Percentiles rank a stretch among this genome's conserved stretches.
phyloP scores from a whole-genome alignment of 192 early-diverging fungal species.

The Gryganskiella cystojenkinii region DNA sequence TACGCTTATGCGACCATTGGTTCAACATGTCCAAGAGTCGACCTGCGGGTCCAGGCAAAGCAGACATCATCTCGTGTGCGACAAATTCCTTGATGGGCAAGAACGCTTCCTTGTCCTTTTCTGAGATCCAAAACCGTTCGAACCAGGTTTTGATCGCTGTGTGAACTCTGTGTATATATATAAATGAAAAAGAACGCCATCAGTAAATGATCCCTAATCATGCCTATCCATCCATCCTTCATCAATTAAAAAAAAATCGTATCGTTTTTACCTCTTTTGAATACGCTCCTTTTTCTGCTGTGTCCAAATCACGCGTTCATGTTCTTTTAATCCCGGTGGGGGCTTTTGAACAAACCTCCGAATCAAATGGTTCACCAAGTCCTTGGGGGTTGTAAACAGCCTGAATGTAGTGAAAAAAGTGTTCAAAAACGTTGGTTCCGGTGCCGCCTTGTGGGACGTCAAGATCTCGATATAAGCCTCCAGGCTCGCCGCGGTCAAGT shows the following conservation, averaged over 20 bases:
- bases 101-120: constrained; percentile 62
- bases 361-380: constrained; percentile 72
- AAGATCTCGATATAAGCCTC: constrained; percentile 68
- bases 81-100: constrained; percentile 64
- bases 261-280: constrained; percentile 34
- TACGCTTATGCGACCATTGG: constrained; percentile 27
- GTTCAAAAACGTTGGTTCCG: constrained; percentile 67
- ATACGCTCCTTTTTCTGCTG: constrained; percentile 50
- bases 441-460: constrained; percentile 66
- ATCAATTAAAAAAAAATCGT: constrained; percentile 53
- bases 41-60: constrained; percentile 52
- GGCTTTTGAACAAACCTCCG: constrained; percentile 73
- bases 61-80: constrained; percentile 55
- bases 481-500: constrained; percentile 67
- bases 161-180: constrained; percentile 67
- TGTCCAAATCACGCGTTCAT: constrained; percentile 69
- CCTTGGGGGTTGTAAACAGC: constrained; percentile 76
- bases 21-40: constrained; percentile 67
- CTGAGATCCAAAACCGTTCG: constrained; percentile 74
- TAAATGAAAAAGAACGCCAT: background rate
- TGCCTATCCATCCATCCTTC: background rate
- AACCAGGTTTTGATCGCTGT: constrained; percentile 87
- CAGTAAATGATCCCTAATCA: background rate
- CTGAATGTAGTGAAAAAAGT: constrained; percentile 92
- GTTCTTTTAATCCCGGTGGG: constrained; percentile 57